Evolutionary conservation across 768 basidiomycete species (phyloP).

Genomic region (Glaciozyma martinii): DNA sequence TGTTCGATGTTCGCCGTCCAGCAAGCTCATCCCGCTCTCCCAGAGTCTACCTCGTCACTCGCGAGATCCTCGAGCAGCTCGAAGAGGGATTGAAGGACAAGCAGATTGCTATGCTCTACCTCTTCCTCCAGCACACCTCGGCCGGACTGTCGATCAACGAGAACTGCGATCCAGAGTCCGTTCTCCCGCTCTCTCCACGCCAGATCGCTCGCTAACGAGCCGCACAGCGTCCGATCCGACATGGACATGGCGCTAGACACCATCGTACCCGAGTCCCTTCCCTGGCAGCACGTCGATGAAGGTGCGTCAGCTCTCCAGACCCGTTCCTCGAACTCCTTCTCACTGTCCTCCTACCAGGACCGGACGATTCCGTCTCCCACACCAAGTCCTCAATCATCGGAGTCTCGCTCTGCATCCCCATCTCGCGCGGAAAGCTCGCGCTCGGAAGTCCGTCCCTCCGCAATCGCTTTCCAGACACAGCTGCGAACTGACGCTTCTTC

Average conservation of each 20-base stretch:
- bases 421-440: constrained; percentile 37
- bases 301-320: constrained; percentile 35
- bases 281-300: constrained; percentile 83
- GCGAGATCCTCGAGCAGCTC: constrained; percentile 61
- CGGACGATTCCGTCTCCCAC: constrained; percentile 62
- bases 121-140: constrained; percentile 73
- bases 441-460: too few relatives aligned
- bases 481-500: too few relatives aligned
- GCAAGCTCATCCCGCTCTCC: neutral
- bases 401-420: constrained; percentile 70
- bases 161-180: constrained; percentile 44
- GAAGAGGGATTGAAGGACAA: constrained; percentile 51
- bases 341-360: constrained; percentile 11
- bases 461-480: too few relatives aligned
- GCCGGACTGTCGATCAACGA: constrained; percentile 78
- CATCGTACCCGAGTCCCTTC: constrained; percentile 72
- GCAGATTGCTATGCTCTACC: constrained; percentile 75
- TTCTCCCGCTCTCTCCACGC: neutral
- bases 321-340: neutral
- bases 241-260: constrained; percentile 89
- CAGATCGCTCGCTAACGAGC: neutral
- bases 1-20: constrained; percentile 37
- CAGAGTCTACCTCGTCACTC: constrained; percentile 65
- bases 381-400: constrained; percentile 83
- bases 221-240: constrained; percentile 45